Base-by-base conservation (phyloP, 176 grass and related monocot genomes). In the Triticum urartu region DNA sequence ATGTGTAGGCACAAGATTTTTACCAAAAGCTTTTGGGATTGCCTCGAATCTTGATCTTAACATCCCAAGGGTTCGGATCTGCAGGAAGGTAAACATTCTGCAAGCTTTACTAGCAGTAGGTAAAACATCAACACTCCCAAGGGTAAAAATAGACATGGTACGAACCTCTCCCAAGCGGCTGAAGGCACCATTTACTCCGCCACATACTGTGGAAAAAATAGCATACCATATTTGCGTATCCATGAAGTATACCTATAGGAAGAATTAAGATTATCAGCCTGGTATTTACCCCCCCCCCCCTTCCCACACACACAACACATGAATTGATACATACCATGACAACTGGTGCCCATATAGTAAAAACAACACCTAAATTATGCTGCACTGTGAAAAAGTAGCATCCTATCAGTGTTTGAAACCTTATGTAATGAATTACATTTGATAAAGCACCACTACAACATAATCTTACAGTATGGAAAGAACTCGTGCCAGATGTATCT, bases 211-310 rank as follows among this genome's bases (percentile, higher is more conserved):
- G 50, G 94, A 99, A 87, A 99, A 99, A 92, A 99, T 99, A 66
- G 92, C 92, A 43, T 99, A 99, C 97, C 97, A 99, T 94, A 99
- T 99, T 92, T 96, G 94, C 14, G 97, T 90, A 78, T 99, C 97
- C 94, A 99, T 99, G 80, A 99, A 99, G 81, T 99, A 99, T 39
- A 99, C 97, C 96, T 98, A 77, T 30, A 85, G 13, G 30, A 30
- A 20, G 50, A 61, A 50, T 21, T 45, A 9, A 83, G 84, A 24
- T 79, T 4, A 59, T 76, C 22, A 79, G 64, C 26, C 54, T 87
- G 84, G 80, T 52, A 52, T 54, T 18, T 40, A 24, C 22, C 43
- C 10, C 43, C 3, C 72, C 25, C 25, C 25, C 3, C 72, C 0
- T 2, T 36, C 63, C 60, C 5, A 2, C 18, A 14, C 48, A 82